Conservation (phyloP, 1,139 yeast species). For the Candida sp. region DNA sequence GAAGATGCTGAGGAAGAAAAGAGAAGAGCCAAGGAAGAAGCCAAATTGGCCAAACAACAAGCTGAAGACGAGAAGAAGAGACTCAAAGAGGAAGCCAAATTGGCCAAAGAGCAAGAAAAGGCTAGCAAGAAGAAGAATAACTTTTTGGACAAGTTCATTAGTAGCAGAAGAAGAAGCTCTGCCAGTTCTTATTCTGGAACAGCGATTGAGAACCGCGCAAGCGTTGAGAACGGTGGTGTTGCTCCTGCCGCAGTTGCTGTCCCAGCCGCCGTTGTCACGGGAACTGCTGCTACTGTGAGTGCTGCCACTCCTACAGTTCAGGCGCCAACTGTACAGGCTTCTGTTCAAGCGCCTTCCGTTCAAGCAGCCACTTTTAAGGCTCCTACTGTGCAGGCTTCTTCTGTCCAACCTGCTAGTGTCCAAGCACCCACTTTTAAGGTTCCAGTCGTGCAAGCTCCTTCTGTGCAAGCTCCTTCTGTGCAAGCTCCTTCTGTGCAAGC, state of each 20-base stretch:
- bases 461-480: neutral
- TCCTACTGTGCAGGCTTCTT: neutral
- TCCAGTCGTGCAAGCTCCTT: neutral
- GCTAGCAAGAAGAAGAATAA: constrained; percentile 16
- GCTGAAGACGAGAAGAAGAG: constrained; percentile 13
- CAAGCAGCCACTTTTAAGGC: no score
- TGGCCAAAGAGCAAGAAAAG: constrained; percentile 8
- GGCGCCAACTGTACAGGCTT: no score
- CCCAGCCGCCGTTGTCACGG: neutral
- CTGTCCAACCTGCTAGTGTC: neutral
- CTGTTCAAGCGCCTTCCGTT: no score
- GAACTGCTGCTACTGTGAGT: neutral
- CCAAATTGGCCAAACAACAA: neutral
- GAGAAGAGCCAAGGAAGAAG: constrained; percentile 11
- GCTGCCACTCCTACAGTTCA: neutral
- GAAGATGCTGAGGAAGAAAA: constrained; percentile 14
- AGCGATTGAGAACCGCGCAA: neutral
- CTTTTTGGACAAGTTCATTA: constrained; percentile 8
- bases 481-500: neutral
- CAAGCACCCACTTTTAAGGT: neutral
- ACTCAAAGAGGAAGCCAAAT: constrained; percentile 13
- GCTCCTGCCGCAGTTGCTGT: neutral
- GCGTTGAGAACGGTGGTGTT: neutral
- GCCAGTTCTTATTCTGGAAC: constrained; percentile 6
- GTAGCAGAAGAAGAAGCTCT: constrained; percentile 9